Percentiles rank a stretch among this genome's conserved stretches.
phyloP scores from a whole-genome alignment of 1,139 yeast genomes.

The Geotrichum europaeum region DNA sequence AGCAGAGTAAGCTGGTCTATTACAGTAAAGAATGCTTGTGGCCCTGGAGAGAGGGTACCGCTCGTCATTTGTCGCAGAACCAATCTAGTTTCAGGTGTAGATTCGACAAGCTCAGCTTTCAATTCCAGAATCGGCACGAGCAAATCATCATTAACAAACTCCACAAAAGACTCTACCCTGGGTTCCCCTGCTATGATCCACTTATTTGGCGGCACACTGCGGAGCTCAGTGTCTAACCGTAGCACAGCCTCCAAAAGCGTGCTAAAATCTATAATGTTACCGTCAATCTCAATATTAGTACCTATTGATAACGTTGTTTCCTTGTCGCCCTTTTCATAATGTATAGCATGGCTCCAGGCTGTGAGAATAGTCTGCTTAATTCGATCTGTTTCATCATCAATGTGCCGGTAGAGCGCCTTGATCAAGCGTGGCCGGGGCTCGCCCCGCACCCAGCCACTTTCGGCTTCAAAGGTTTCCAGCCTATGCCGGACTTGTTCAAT shows the following conservation, averaged over 20 bases:
- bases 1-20: slow-evolving; percentile 19
- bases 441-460: slow-evolving; percentile 9
- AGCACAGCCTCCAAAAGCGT: slow-evolving; percentile 19
- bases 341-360: slow-evolving; percentile 24
- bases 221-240: slow-evolving; percentile 21
- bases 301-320: not conserved
- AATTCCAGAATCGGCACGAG: slow-evolving; percentile 23
- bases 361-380: slow-evolving; percentile 19
- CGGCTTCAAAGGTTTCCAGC: slow-evolving; percentile 20
- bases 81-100: slow-evolving; percentile 7
- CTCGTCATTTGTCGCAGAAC: not conserved
- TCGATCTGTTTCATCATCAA: slow-evolving; percentile 14
- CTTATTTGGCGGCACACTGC: slow-evolving; percentile 12
- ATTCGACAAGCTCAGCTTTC: slow-evolving; percentile 15
- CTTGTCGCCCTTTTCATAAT: slow-evolving; percentile 3
- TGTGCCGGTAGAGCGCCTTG: slow-evolving; percentile 18
- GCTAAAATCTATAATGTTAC: slow-evolving; percentile 15
- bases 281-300: slow-evolving; percentile 16
- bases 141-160: slow-evolving; percentile 21
- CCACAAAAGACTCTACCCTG: slow-evolving; percentile 23
- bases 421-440: slow-evolving; percentile 8
- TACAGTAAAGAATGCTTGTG: slow-evolving; percentile 5
- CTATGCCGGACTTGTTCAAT: slow-evolving; percentile 23
- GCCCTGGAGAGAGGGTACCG: not conserved
- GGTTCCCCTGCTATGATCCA: slow-evolving; percentile 15